Evolutionary conservation across 1,139 yeast species (phyloP), one percentile per base, ranked within the genome.

Genomic region (Debaryomyces nepalensis): DNA sequence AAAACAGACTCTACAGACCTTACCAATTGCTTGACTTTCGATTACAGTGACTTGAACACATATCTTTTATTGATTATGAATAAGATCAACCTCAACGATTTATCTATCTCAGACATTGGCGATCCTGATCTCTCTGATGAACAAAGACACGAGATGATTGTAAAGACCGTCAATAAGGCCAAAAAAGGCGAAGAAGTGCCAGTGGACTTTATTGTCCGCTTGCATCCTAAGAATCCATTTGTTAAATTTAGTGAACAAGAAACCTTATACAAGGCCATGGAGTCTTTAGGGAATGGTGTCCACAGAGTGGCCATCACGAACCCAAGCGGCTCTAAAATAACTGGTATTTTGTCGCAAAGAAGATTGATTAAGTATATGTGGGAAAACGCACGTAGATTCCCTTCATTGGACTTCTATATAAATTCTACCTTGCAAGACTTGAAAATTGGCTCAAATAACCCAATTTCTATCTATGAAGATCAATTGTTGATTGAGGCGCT

Each of bases 361-460:
- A 79, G 98, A 55, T 70, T 89, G 52, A 78, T 90, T 45, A 79
- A 80, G 53, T 91, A 79, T 61, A 70, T 91, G 50, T 91, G 97
- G 97, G 96, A 88, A 44, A 88, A 91, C 58, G 95, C 96, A 20
- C 76, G 97, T 47, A 70, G 87, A 47, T 91, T 91, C 70, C 88
- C 88, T 6, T 74, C 84, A 26, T 75, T 93, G 59, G 97, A 91
- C 55, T 79, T 82, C 27, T 66, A 87, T 42, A 77, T 90, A 49
- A 85, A 82, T 52, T 73, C 82, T 11, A 73, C 95, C 2, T 64
- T 88, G 36, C 78, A 73, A 37, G 88, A 84, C 35, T 73, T 87
- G 49, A 76, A 78, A 39, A 83, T 88, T 46, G 96, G 95, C 2
- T 77, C 88, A 7, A 63, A 77, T 26, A 71, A 73, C 45, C 96